Evolutionary conservation across 2,329 filamentous ascomycete species (phyloP).

Genomic region (Trichophyton schoenleinii): DNA sequence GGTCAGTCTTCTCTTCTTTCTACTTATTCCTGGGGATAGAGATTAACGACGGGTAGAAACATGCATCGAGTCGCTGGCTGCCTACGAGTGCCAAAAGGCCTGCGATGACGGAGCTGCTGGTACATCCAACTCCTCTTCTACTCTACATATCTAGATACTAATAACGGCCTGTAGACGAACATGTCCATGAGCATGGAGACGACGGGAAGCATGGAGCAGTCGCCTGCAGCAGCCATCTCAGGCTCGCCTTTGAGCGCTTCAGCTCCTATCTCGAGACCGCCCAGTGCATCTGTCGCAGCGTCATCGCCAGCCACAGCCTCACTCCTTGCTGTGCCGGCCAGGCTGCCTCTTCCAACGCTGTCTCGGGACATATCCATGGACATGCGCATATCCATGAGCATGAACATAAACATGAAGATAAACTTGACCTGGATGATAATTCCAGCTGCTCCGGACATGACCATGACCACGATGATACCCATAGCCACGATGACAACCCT

Average conservation of each 20-base stretch:
- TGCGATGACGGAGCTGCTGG: not conserved
- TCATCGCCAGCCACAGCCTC: slow-evolving; percentile 10
- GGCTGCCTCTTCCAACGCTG: not conserved
- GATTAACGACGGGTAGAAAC: not conserved
- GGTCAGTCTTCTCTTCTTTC: not conserved
- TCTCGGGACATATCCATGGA: not conserved
- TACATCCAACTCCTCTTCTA: not conserved
- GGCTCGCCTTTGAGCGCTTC: slow-evolving; percentile 18
- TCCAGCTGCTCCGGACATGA: slow-evolving; percentile 4
- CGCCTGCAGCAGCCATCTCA: slow-evolving; percentile 16
- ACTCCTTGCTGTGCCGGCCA: not conserved
- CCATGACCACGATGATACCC: not conserved
- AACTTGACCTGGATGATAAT: not conserved
- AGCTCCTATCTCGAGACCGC: slow-evolving; percentile 18
- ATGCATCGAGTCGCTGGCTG: slow-evolving; percentile 1
- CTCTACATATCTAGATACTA: not conserved
- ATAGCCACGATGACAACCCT: not conserved
- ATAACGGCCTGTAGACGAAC: slow-evolving; percentile 5
- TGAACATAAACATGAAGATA: not conserved
- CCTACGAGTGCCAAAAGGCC: not conserved
- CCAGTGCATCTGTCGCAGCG: slow-evolving; percentile 18
- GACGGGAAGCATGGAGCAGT: slow-evolving; percentile 12
- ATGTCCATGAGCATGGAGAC: slow-evolving; percentile 14
- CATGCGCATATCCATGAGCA: slow-evolving; percentile 2
- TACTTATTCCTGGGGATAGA: no score